Evolutionary conservation across 371 early-diverging fungal species (phyloP).

Genomic region (Nematocida ausubeli): DNA sequence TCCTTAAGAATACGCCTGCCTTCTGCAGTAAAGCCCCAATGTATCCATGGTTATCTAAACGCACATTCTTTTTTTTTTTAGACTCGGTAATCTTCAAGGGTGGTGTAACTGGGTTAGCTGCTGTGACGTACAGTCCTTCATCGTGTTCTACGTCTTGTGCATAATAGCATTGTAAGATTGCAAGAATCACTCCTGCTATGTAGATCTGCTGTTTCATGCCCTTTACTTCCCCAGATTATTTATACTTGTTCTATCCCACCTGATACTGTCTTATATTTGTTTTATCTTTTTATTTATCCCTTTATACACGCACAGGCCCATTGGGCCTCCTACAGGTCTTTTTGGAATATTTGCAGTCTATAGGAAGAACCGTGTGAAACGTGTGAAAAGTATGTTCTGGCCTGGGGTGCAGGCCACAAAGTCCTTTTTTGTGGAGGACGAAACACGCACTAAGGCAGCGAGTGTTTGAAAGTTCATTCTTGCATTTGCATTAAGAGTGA

Average conservation of each 20-base stretch:
- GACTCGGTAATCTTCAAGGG: background rate
- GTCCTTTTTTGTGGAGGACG: constrained; percentile 51
- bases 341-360: background rate
- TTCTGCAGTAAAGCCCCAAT: background rate
- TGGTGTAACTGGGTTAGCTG: background rate
- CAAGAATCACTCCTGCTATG: background rate
- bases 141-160: background rate
- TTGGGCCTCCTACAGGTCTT: background rate
- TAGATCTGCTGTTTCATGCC: constrained; percentile 4
- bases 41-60: background rate
- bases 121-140: background rate
- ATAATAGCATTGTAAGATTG: background rate
- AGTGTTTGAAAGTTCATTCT: constrained; percentile 5
- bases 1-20: background rate
- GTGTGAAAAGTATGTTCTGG: background rate
- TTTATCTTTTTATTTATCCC: constrained; percentile 29
- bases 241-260: background rate
- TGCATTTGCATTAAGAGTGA: constrained; percentile 4
- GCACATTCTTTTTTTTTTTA: constrained; percentile 27
- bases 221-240: background rate
- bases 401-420: constrained; percentile 3
- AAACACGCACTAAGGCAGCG: constrained; percentile 39
- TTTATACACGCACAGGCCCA: background rate
- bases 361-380: constrained; percentile 22
- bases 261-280: constrained; percentile 37